These are phyloP conservation scores for Trametes punicea DNA, from an alignment of 768 basidiomycete species.

Conservation along the genomic window DNA sequence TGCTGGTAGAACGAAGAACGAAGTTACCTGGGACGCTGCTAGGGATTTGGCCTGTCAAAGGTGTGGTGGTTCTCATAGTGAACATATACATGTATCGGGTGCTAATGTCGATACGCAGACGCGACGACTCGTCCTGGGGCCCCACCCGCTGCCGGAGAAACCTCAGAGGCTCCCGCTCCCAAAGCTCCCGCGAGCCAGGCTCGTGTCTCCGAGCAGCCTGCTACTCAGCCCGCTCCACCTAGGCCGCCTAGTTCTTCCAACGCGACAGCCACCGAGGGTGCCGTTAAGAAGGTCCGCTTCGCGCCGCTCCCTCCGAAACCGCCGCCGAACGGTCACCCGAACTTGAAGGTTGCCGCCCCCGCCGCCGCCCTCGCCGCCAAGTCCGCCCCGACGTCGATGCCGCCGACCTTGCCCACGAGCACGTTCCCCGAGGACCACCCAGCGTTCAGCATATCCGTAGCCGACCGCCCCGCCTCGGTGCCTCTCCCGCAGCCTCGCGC, in stretches of 20 bases:
- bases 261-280: not conserved
- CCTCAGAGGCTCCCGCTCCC: not conserved
- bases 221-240: not conserved
- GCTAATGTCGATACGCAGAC: not conserved
- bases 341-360: not conserved
- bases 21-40: slow-evolving; percentile 8
- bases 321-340: too few species aligned
- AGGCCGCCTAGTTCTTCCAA: not conserved
- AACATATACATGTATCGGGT: not conserved
- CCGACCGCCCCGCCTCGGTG: not conserved
- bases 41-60: slow-evolving; percentile 11
- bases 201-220: not conserved
- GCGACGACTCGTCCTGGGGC: not conserved
- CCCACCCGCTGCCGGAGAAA: not conserved
- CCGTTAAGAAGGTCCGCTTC: not conserved
- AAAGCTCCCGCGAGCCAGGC: not conserved
- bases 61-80: not conserved
- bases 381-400: not conserved
- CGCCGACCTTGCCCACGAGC: not conserved
- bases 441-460: not conserved
- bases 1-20: not conserved
- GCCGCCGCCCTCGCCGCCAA: not conserved
- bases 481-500: not conserved
- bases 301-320: not conserved
- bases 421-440: not conserved